Evolutionary conservation across 2,329 filamentous ascomycete species (phyloP), one percentile per base, ranked within the genome.

Genomic region (Zasmidium angulare): DNA sequence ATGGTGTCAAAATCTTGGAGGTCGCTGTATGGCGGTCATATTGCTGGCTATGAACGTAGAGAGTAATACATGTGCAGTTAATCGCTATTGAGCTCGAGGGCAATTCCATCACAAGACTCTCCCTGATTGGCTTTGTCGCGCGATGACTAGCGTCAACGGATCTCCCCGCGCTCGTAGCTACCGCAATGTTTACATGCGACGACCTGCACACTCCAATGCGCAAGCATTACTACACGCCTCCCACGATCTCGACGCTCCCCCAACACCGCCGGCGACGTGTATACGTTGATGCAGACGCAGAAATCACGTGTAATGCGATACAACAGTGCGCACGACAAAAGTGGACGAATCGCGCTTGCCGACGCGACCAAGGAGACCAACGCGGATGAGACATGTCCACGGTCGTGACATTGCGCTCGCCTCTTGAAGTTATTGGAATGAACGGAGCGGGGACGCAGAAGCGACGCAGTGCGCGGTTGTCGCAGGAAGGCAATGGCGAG

Each of bases 381-480:
- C 20, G 46, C 50, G 23, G 40, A 26, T 52, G 56, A 59, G 65
- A 64, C 58, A 76, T 76, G 74, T 75, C 74, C 60, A 69, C 73
- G 55, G 65, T 75, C 60, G 63, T 75, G 63, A 62, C 56, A 53
- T 70, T 72, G 64, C 74, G 76, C 62, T 70, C 72, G 57, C 79
- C 79, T 60, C 70, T 81, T 62, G 75, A 78, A 73, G 68, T 72
- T 29, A 75, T 81, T 64, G 75, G 73, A 63, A 82, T 81, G 79
- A 73, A 76, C 65, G 77, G 78, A 61, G 72, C 75, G 66, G 79
- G 79, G 54, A 71, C 74, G 50, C 75, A 75, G 70, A 78, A 79
- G 73, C 73, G 79, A 68, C 72, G 77, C 67, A 81, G 79, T 66
- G 77, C 75, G 65, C 75, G 77, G 55, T 72, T 76, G 56, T 72